Base-by-base conservation (phyloP, 2,329 filamentous ascomycete genomes). In the Xylaria hypoxylon region DNA sequence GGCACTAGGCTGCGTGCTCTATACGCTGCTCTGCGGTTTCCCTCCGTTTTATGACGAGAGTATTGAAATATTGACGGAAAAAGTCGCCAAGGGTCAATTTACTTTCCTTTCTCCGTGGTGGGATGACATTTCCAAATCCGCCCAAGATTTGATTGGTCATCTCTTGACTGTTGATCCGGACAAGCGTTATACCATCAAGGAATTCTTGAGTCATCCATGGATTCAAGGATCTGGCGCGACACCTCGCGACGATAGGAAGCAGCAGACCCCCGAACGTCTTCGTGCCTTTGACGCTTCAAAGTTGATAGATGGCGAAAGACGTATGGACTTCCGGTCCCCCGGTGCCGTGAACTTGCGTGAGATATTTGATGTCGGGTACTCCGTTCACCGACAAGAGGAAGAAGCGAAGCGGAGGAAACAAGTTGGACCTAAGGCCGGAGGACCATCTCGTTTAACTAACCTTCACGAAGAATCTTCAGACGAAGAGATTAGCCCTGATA, bases 51-150 rank as follows among this genome's bases (percentile, higher is more conserved):
- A 99, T 79, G 96, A 99, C 73, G 96, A 99, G 81, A 97, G 93
- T 76, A 98, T 99, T 72, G 94, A 97, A 76, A 91, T 97, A 0
- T 87, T 99, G 67, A 98, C 96, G 1, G 95, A 99, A 78, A 99
- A 99, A 84, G 96, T 99, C 19, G 96, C 96, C 33, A 91, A 92
- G 75, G 96, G 96, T 55, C 94, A 98, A 81, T 99, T 96, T 79
- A 98, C 96, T 0, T 99, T 99, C 83, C 82, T 99, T 48, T 98
- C 95, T 2, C 96, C 96, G 0, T 99, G 96, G 96, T 99, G 96
- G 96, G 96, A 99, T 73, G 94, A 97, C 65, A 98, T 99, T 68
- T 97, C 95, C 67, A 94, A 96, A 78, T 90, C 93, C 3, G 96
- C 96, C 0, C 93, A 98, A 79, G 95, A 99, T 74, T 84, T 99